phyloP scores from a whole-genome alignment of 2,329 filamentous ascomycete genomes.

The Ceratocystis lukuohia region DNA sequence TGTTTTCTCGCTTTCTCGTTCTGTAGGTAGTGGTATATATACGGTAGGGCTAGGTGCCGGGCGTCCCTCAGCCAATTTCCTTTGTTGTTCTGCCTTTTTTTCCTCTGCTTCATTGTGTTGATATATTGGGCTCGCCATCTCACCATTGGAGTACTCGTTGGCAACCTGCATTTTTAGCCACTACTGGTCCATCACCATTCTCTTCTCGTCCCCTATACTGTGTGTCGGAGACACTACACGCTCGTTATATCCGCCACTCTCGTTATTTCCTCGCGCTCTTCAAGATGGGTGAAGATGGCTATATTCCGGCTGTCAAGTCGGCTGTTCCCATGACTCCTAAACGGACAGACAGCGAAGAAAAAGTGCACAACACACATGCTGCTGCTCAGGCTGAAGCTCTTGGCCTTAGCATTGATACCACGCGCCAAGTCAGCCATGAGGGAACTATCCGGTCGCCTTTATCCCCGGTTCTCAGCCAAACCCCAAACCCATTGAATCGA shows the following conservation, averaged over 20 bases:
- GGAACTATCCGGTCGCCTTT: slow-evolving; percentile 15
- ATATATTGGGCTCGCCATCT: neutral
- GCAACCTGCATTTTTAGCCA: neutral
- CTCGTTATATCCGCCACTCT: neutral
- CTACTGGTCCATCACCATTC: neutral
- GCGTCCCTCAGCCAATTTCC: neutral
- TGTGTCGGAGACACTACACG: neutral
- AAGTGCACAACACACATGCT: slow-evolving; percentile 10
- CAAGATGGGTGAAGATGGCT: slow-evolving; percentile 17
- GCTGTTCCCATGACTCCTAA: slow-evolving; percentile 7
- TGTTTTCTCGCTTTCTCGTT: neutral
- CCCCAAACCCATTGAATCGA: slow-evolving; percentile 16
- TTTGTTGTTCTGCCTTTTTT: neutral
- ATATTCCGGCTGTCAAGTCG: slow-evolving; percentile 6
- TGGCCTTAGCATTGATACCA: slow-evolving; percentile 15
- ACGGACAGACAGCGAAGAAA: slow-evolving; percentile 15
- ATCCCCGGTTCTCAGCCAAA: slow-evolving; percentile 16
- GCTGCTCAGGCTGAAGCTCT: slow-evolving; percentile 14
- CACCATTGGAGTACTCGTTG: neutral
- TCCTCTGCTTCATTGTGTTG: neutral
- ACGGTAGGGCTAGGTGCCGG: neutral
- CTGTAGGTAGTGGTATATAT: neutral
- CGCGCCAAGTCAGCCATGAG: slow-evolving; percentile 12
- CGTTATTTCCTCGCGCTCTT: neutral
- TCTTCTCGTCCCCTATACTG: neutral